phyloP scores from a whole-genome alignment of 345 rosid genomes.

The Corymbia maculata region DNA sequence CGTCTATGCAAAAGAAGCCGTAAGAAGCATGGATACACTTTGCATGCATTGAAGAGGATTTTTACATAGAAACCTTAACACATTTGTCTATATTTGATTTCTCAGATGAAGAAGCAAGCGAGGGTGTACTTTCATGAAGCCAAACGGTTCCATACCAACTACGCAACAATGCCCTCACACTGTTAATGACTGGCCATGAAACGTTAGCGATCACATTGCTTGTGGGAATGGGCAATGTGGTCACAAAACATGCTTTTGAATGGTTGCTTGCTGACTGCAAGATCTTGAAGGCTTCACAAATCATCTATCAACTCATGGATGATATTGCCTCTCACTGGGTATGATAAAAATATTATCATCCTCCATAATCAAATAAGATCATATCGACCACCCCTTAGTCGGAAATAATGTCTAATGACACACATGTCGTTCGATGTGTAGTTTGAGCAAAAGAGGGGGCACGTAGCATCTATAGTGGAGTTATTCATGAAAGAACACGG shows the following conservation, averaged over 20 bases:
- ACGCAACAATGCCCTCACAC: not conserved
- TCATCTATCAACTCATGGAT: not conserved
- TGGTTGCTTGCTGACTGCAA: not conserved
- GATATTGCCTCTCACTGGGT: not conserved
- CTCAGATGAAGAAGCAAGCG: not conserved
- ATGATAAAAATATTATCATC: not conserved
- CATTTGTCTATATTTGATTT: not conserved
- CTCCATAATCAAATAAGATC: not conserved
- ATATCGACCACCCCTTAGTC: not conserved
- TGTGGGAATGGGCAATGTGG: not conserved
- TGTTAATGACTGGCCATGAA: not conserved
- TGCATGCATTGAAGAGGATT: not conserved
- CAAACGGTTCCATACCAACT: not conserved
- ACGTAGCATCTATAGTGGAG: slow-evolving; percentile 13
- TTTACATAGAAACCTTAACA: not conserved
- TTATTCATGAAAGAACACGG: slow-evolving; percentile 15
- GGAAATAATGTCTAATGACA: not conserved
- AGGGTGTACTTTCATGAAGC: not conserved
- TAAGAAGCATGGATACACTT: not conserved
- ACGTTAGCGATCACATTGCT: not conserved
- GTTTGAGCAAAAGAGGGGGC: slow-evolving; percentile 6
- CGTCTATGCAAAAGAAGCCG: not conserved
- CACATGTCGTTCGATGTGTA: not conserved
- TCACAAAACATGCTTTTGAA: not conserved
- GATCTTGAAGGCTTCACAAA: not conserved